Conservation (phyloP, 345 rosid genomes). For the Eucalyptus leucophloia region DNA sequence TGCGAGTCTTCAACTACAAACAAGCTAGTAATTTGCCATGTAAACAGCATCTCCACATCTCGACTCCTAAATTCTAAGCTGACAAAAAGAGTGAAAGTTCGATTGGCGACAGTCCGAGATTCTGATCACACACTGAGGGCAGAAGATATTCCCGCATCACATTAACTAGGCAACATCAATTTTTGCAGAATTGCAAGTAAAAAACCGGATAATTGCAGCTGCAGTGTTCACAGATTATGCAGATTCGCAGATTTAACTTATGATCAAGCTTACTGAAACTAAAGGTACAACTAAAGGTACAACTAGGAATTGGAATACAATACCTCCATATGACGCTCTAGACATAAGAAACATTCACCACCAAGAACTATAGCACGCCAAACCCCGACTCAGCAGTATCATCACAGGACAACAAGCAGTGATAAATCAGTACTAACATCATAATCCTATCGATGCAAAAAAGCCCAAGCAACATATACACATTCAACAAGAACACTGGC, state of each 20-base stretch:
- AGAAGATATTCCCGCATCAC: background rate
- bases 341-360: background rate
- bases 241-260: background rate
- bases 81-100: background rate
- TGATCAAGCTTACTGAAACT: background rate
- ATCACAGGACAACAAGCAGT: background rate
- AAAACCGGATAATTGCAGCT: background rate
- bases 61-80: background rate
- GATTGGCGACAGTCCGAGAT: background rate
- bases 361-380: background rate
- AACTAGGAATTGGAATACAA: background rate
- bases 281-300: background rate
- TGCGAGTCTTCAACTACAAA: background rate
- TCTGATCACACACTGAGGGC: background rate
- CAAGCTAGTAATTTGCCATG: background rate
- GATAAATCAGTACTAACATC: background rate
- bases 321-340: background rate
- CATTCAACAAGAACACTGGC: too few species aligned
- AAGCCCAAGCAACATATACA: background rate
- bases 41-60: background rate
- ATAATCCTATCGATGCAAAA: background rate
- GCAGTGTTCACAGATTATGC: background rate
- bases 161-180: background rate
- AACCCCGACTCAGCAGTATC: background rate
- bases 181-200: background rate